A percentile compares a stretch with the other conserved stretches of the same genome.
phyloP scores from a whole-genome alignment of 371 early-diverging fungal genomes.

The Phascolomyces articulosus region DNA sequence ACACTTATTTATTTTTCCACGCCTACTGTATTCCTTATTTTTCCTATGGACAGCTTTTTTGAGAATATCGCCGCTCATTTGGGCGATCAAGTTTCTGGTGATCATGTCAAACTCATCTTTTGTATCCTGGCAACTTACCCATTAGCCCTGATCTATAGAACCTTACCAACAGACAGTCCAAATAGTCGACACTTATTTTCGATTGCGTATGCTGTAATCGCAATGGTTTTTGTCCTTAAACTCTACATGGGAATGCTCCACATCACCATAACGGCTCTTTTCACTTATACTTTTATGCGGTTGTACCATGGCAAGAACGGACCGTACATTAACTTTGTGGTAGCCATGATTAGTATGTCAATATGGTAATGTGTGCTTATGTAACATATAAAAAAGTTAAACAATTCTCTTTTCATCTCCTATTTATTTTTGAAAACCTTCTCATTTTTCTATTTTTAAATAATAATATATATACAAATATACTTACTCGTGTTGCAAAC shows the following conservation, averaged over 20 bases:
- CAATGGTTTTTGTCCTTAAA: conserved; percentile 64
- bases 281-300: conserved; percentile 60
- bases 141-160: conserved; percentile 57
- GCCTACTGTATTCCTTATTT: too few species aligned
- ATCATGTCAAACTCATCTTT: conserved; percentile 57
- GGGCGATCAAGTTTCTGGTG: conserved; percentile 38
- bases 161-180: conserved; percentile 46
- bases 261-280: conserved; percentile 53
- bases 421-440: too few species aligned
- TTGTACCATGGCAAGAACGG: conserved; percentile 49
- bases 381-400: too few species aligned
- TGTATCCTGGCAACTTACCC: conserved; percentile 60
- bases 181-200: conserved; percentile 73
- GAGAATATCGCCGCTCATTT: conserved; percentile 16
- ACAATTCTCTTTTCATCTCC: too few species aligned
- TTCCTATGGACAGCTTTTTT: conserved; percentile 28
- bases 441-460: too few species aligned
- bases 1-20: too few species aligned
- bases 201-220: conserved; percentile 60
- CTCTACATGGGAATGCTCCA: conserved; percentile 67
- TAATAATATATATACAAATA: too few species aligned
- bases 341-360: conserved; percentile 80
- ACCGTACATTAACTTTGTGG: conserved; percentile 71
- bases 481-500: too few species aligned
- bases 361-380: conserved; percentile 48